Evolutionary conservation across 2,329 filamentous ascomycete species (phyloP).

Genomic region (Paramyrothecium sp.): DNA sequence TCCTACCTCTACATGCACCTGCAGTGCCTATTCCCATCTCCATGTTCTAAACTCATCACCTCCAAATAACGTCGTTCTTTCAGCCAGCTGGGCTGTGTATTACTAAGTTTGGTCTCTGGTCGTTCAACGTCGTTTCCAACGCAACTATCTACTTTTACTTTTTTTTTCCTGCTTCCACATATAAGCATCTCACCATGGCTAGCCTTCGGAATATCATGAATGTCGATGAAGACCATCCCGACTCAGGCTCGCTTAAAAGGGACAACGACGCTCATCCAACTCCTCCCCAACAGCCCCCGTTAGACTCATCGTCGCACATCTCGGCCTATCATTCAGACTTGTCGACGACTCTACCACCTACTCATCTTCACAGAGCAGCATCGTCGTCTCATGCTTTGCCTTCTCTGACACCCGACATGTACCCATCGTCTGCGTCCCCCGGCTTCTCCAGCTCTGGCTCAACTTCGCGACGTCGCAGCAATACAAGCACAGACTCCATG

Average conservation of each 20-base stretch:
- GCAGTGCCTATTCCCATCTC: conserved; percentile 20
- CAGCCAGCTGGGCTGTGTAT: conserved; percentile 43
- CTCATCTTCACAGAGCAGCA: conserved; percentile 32
- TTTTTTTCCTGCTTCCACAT: conserved; percentile 34
- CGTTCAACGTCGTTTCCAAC: conserved; percentile 12
- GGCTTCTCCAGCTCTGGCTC: conserved; percentile 22
- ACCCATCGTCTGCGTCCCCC: conserved; percentile 20
- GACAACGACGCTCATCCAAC: conserved; percentile 37
- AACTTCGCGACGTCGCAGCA: conserved; percentile 36
- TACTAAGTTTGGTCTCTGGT: conserved; percentile 40
- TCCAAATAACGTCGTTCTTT: conserved; percentile 23
- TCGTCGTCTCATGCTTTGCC: conserved; percentile 25
- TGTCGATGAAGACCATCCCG: conserved; percentile 46
- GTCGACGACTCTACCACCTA: conserved; percentile 22
- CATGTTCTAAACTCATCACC: conserved; percentile 26
- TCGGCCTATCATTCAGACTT: conserved; percentile 36
- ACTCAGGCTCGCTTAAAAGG: conserved; percentile 44
- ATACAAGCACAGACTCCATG: conserved; percentile 48
- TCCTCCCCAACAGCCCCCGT: conserved; percentile 18
- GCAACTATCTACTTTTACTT: conserved; percentile 28
- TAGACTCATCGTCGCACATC: conserved; percentile 30
- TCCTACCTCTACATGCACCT: background rate
- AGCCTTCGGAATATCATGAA: conserved; percentile 59
- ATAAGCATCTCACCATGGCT: conserved; percentile 46
- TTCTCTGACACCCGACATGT: conserved; percentile 18